A percentile compares a stretch with the other conserved stretches of the same genome.
Evolutionary conservation across 2,329 filamentous ascomycete genomes (phyloP).

Genomic region (Stemphylium vesicarium): DNA sequence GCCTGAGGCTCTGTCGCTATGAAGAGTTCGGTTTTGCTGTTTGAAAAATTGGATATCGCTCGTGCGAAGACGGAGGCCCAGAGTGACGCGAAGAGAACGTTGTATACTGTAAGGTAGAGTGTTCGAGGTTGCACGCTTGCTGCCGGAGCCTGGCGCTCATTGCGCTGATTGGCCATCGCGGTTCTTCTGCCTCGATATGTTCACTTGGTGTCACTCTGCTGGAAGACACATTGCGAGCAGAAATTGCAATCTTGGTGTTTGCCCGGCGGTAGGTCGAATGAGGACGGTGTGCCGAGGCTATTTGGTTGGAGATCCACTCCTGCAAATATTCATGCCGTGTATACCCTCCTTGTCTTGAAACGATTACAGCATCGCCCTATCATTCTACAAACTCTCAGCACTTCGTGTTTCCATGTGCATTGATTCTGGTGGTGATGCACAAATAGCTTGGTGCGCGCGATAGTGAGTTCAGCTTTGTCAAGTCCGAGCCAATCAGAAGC

Average conservation of each 20-base stretch:
- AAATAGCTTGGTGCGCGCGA: too few species aligned
- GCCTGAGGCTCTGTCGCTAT: slow-evolving; percentile 16
- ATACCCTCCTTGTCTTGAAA: not conserved
- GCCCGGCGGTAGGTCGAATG: slow-evolving; percentile 5
- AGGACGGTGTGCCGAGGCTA: slow-evolving; percentile 14
- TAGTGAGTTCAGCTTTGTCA: too few species aligned
- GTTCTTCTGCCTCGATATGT: not conserved
- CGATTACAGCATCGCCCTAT: not conserved
- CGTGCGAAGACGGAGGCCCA: slow-evolving; percentile 22
- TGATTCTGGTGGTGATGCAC: too few species aligned
- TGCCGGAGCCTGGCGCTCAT: not conserved
- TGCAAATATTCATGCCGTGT: not conserved
- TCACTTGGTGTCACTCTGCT: not conserved
- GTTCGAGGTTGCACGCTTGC: slow-evolving; percentile 7
- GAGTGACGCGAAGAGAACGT: slow-evolving; percentile 26
- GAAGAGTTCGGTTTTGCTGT: slow-evolving; percentile 17
- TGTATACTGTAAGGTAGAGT: slow-evolving; percentile 31
- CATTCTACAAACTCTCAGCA: not conserved
- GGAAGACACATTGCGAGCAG: slow-evolving; percentile 3
- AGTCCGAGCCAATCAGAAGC: too few species aligned
- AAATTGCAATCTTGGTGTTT: slow-evolving; percentile 4
- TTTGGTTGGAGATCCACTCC: not conserved
- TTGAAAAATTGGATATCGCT: not conserved
- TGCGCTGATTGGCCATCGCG: not conserved
- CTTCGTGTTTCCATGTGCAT: too few species aligned